Percentiles rank a stretch among this genome's conserved stretches.
phyloP scores from a whole-genome alignment of 225 moss, liverwort and hornwort genomes.

The Sphagnum tenellum region DNA sequence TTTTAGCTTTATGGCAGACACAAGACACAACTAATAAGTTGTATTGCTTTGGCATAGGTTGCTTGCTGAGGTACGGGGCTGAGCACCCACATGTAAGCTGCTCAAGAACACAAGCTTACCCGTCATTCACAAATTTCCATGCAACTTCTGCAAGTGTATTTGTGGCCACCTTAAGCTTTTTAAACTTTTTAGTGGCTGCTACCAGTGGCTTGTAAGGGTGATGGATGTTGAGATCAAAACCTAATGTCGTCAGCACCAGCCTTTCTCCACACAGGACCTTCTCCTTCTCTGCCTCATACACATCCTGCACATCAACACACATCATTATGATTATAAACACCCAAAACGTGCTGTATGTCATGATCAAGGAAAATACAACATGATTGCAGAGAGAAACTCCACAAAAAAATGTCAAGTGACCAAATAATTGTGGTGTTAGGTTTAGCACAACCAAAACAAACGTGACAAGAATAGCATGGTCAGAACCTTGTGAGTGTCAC shows the following conservation, averaged over 20 bases:
- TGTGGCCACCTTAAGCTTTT: constrained; percentile 58
- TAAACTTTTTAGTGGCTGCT: constrained; percentile 54
- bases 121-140: constrained; percentile 98
- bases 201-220: constrained; percentile 91
- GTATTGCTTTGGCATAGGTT: neutral
- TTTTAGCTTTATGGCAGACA: constrained; percentile 3
- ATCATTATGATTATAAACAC: too few species aligned
- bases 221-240: constrained; percentile 84
- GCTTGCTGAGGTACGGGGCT: neutral
- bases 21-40: constrained; percentile 4
- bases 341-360: too few species aligned
- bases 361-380: too few species aligned
- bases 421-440: too few species aligned
- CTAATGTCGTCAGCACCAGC: constrained; percentile 69
- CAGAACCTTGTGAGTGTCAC: too few species aligned
- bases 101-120: constrained; percentile 37
- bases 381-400: too few species aligned
- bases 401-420: too few species aligned
- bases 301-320: constrained; percentile 31
- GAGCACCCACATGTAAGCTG: neutral
- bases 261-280: constrained; percentile 72
- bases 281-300: constrained; percentile 77
- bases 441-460: too few species aligned
- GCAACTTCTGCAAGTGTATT: constrained; percentile 83
- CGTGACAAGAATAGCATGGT: too few species aligned